phyloP scores from a whole-genome alignment of 768 basidiomycete genomes.

The Pulveroboletus frians region DNA sequence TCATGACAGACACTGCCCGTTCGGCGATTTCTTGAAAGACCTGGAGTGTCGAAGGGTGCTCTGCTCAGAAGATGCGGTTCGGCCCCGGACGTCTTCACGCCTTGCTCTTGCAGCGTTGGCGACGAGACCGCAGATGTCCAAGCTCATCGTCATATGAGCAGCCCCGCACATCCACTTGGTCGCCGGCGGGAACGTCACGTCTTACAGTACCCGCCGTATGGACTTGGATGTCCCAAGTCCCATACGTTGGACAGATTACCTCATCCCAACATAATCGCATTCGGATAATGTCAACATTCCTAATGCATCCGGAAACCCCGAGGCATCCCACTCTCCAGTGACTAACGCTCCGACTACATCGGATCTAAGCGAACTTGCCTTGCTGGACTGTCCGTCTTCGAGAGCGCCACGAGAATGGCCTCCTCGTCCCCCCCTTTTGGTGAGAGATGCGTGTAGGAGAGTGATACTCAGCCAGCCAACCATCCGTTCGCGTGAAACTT shows the following conservation, averaged over 20 bases:
- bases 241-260: background rate
- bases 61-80: background rate
- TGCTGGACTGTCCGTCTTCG: too few relatives aligned
- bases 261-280: background rate
- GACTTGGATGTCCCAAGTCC: background rate
- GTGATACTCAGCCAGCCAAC: too few relatives aligned
- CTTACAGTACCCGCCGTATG: background rate
- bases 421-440: too few relatives aligned
- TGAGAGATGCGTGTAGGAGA: too few relatives aligned
- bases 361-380: background rate
- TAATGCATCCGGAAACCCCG: background rate
- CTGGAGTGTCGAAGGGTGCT: too few relatives aligned
- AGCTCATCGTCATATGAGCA: background rate
- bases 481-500: conserved; percentile 11
- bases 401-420: too few relatives aligned
- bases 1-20: too few relatives aligned
- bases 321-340: background rate
- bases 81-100: background rate
- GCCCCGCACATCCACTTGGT: background rate
- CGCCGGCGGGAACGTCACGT: background rate
- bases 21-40: background rate
- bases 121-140: background rate
- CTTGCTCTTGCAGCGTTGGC: background rate
- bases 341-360: background rate
- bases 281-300: background rate